Conservation (phyloP, 345 rosid species). For the Limnanthes douglasii region DNA sequence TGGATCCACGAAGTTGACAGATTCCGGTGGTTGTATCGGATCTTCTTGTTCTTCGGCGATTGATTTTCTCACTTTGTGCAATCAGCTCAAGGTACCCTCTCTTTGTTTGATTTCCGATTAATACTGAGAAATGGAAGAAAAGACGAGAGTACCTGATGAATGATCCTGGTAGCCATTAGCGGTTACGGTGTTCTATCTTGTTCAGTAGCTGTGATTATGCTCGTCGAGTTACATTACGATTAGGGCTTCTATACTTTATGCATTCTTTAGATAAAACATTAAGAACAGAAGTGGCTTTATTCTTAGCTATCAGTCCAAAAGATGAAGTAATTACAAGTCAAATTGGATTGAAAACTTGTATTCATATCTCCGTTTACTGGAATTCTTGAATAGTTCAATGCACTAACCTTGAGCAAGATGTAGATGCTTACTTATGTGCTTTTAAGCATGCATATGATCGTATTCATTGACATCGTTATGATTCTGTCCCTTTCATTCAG, state of each 20-base stretch:
- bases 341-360: neutral
- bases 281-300: too few species aligned
- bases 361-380: neutral
- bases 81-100: conserved; percentile 87
- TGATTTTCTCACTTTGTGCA: conserved; percentile 79
- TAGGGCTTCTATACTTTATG: neutral
- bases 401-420: too few species aligned
- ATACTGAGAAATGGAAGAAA: too few species aligned
- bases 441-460: neutral
- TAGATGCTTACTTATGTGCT: neutral
- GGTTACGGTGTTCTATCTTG: neutral
- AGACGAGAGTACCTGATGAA: too few species aligned
- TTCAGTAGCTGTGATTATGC: neutral
- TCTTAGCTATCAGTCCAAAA: neutral
- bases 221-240: neutral
- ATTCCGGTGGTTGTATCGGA: conserved; percentile 13
- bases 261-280: too few species aligned
- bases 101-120: too few species aligned
- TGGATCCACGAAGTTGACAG: conserved; percentile 12
- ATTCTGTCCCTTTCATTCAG: conserved; percentile 15
- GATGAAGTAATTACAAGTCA: too few species aligned
- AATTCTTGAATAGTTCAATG: neutral
- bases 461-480: conserved; percentile 1
- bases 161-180: neutral
- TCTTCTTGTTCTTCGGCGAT: conserved; percentile 45